Conservation (phyloP, 148 eudicot genomes). For the Simmondsia chinensis region DNA sequence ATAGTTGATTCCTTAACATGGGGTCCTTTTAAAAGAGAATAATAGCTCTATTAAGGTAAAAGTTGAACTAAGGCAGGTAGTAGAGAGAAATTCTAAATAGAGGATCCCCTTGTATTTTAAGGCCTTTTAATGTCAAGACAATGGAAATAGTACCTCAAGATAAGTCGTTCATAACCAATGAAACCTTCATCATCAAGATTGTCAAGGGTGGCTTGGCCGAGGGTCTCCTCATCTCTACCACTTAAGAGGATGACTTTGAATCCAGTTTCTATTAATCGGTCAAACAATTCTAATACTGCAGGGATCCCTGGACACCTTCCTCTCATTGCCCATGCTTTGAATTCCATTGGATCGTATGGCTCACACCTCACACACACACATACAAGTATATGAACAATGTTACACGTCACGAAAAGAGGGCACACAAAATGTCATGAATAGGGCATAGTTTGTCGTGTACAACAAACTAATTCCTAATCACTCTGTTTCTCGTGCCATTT, state of each 20-base stretch:
- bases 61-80: too few species aligned
- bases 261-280: conserved; percentile 33
- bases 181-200: conserved; percentile 52
- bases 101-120: too few species aligned
- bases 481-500: too few species aligned
- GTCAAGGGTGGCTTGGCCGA: conserved; percentile 40
- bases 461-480: too few species aligned
- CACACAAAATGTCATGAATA: too few species aligned
- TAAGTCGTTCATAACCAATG: conserved; percentile 55
- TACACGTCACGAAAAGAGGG: too few species aligned
- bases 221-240: conserved; percentile 54
- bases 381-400: neutral
- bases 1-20: neutral
- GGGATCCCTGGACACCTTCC: conserved; percentile 51
- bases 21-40: neutral
- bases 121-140: too few species aligned
- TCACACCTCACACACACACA: conserved; percentile 32
- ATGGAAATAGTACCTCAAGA: conserved; percentile 57
- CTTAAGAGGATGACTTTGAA: conserved; percentile 57
- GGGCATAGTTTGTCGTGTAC: too few species aligned
- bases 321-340: conserved; percentile 54
- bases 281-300: conserved; percentile 32
- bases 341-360: conserved; percentile 65
- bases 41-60: neutral
- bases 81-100: too few species aligned